Percentiles rank a stretch among this genome's conserved stretches.
Evolutionary conservation across 2,329 filamentous ascomycete species (phyloP).

Genomic region (Microdochium nivale): DNA sequence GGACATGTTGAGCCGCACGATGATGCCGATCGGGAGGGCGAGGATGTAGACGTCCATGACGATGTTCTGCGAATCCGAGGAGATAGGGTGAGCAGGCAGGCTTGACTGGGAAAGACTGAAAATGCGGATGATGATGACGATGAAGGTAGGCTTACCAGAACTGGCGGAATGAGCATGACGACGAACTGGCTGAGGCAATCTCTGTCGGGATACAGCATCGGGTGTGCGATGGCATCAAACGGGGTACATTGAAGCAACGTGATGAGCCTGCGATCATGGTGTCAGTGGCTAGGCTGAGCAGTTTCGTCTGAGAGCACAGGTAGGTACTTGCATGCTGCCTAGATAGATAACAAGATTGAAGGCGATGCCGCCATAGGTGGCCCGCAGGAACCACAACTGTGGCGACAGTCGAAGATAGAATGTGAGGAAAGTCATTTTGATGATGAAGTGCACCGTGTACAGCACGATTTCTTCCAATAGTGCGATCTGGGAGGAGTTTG

Average conservation of each 20-base stretch:
- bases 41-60: conserved; percentile 4
- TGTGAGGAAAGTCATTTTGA: background rate
- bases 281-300: background rate
- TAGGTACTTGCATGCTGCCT: background rate
- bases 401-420: background rate
- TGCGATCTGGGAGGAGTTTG: background rate
- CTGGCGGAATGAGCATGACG: conserved; percentile 1
- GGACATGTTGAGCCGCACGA: conserved; percentile 5
- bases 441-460: background rate
- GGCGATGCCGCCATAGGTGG: background rate
- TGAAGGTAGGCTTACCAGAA: background rate
- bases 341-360: background rate
- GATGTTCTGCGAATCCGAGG: too few relatives aligned
- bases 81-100: background rate
- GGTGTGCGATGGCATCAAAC: background rate
- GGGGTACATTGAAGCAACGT: background rate
- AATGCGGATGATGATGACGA: background rate
- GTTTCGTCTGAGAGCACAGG: background rate
- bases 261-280: background rate
- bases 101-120: background rate
- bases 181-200: background rate
- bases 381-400: background rate
- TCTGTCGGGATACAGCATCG: background rate
- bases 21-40: conserved; percentile 3
- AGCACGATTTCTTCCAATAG: background rate